Conservation (phyloP, 2,329 filamentous ascomycete species). For the Setomelanomma holmii region DNA sequence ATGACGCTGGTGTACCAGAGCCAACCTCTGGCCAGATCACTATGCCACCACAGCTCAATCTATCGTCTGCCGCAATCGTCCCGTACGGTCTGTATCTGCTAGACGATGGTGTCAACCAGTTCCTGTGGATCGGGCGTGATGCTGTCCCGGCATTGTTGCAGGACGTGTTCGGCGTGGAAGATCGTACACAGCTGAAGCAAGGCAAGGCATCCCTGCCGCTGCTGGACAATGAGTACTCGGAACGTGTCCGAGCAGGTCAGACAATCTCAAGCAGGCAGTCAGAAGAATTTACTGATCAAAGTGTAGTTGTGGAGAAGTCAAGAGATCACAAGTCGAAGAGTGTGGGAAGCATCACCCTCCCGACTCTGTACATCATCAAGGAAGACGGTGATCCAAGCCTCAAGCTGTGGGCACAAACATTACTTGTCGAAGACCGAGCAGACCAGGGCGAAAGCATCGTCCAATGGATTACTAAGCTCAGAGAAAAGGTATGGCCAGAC, state of each 20-base stretch:
- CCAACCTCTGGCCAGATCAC: slow-evolving; percentile 86
- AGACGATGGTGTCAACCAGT: slow-evolving; percentile 96
- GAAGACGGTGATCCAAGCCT: slow-evolving; percentile 96
- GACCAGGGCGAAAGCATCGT: slow-evolving; percentile 92
- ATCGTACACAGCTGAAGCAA: slow-evolving; percentile 84
- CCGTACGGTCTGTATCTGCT: slow-evolving; percentile 94
- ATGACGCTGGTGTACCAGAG: slow-evolving; percentile 86
- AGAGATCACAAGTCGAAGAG: slow-evolving; percentile 84
- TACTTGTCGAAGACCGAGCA: slow-evolving; percentile 92
- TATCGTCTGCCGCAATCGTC: slow-evolving; percentile 86
- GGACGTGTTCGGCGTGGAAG: slow-evolving; percentile 89
- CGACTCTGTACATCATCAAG: slow-evolving; percentile 89
- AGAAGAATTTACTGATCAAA: slow-evolving; percentile 5
- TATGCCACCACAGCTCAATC: slow-evolving; percentile 82
- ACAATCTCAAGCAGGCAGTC: background rate
- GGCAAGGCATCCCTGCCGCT: slow-evolving; percentile 89
- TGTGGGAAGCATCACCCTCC: slow-evolving; percentile 90
- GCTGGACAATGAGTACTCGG: slow-evolving; percentile 95
- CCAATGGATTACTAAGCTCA: slow-evolving; percentile 89
- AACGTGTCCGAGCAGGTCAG: slow-evolving; percentile 71
- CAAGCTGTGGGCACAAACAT: slow-evolving; percentile 95
- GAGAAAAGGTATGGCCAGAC: slow-evolving; percentile 81
- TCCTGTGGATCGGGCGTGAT: slow-evolving; percentile 94
- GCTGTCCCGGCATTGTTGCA: slow-evolving; percentile 85
- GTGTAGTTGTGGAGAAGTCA: slow-evolving; percentile 87